A percentile compares a stretch with the other conserved stretches of the same genome.
These are phyloP conservation scores for Penicillium sp. DNA, from an alignment of 2,329 filamentous ascomycete genomes.

Conservation along the genomic window DNA sequence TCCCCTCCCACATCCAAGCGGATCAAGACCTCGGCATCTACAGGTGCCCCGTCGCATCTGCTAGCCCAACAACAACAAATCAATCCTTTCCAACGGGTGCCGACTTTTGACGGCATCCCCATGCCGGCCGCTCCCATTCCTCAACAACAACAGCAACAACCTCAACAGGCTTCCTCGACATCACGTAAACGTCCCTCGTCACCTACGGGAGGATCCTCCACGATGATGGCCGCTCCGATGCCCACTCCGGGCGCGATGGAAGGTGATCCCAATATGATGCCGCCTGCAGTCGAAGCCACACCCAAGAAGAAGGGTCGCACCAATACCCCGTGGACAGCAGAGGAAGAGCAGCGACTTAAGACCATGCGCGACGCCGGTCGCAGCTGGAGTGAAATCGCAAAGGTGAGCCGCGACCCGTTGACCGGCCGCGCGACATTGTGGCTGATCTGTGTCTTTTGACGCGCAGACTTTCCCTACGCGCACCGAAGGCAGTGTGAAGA, in stretches of 20 bases:
- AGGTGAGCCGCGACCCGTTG: constrained; percentile 56
- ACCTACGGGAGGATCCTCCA: constrained; percentile 34
- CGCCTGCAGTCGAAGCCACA: constrained; percentile 28
- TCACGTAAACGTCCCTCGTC: constrained; percentile 47
- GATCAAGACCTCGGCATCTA: constrained; percentile 40
- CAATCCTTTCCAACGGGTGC: constrained; percentile 35
- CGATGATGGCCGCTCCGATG: constrained; percentile 37
- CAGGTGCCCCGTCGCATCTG: constrained; percentile 36
- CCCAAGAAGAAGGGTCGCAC: constrained; percentile 83
- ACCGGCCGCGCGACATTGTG: background rate
- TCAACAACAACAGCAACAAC: constrained; percentile 26
- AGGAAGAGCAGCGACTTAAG: constrained; percentile 89
- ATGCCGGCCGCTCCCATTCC: constrained; percentile 39
- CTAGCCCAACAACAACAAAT: constrained; percentile 41
- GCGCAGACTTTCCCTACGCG: constrained; percentile 80
- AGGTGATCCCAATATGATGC: constrained; percentile 24
- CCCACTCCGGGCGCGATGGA: constrained; percentile 31
- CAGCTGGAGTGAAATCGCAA: constrained; percentile 97
- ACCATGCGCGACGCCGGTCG: constrained; percentile 89
- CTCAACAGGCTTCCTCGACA: constrained; percentile 18
- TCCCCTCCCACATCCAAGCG: constrained; percentile 43
- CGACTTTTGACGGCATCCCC: constrained; percentile 39
- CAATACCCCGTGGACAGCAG: constrained; percentile 98
- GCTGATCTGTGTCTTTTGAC: constrained; percentile 3
- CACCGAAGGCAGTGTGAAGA: constrained; percentile 97